Conservation (phyloP, 345 rosid species). For the Rhodamnia argentea region DNA sequence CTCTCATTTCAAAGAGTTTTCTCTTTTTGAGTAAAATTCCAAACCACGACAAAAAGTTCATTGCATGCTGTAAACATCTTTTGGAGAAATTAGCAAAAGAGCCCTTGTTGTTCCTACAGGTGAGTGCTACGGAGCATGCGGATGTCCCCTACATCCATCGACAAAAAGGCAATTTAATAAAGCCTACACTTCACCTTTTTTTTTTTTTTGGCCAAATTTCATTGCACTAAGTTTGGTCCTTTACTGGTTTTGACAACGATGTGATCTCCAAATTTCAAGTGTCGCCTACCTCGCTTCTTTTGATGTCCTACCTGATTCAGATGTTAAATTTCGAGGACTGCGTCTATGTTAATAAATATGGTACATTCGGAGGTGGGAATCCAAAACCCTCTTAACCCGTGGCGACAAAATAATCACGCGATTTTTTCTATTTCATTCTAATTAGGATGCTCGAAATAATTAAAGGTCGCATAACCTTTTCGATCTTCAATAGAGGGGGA, state of each 20-base stretch:
- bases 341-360: neutral
- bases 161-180: neutral
- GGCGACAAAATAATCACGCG: neutral
- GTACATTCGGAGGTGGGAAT: neutral
- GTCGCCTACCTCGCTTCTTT: neutral
- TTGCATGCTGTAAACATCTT: too few species aligned
- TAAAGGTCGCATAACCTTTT: neutral
- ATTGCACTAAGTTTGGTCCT: neutral
- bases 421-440: neutral
- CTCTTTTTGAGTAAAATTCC: too few species aligned
- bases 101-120: neutral
- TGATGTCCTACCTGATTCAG: neutral
- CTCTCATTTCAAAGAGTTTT: too few species aligned
- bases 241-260: neutral
- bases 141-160: neutral
- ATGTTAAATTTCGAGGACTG: neutral
- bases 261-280: neutral
- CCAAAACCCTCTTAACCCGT: neutral
- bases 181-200: neutral
- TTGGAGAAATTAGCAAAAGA: neutral
- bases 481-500: neutral
- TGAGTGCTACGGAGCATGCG: neutral
- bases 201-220: neutral
- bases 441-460: neutral
- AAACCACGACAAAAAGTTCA: too few species aligned